Base-by-base conservation (phyloP, 2,329 filamentous ascomycete species). In the Fusarium begoniae region DNA sequence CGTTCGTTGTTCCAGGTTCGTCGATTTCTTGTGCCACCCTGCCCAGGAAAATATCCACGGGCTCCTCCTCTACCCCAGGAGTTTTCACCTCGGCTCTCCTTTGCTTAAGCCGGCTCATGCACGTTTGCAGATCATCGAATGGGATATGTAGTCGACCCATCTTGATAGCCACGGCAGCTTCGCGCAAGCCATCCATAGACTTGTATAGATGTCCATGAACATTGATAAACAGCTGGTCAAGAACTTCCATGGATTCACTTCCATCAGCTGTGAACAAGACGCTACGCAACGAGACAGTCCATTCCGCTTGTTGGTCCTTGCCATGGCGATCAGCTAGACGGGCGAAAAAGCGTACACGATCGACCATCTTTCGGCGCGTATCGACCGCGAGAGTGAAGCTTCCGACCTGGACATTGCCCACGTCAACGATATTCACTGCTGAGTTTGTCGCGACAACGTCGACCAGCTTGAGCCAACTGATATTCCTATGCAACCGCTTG, bases 141-240 rank as follows among this genome's bases (percentile, higher is more conserved):
- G 96, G 96, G 24, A 99, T 87, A 80, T 97, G 95, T 20, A 99
- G 87, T 62, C 96, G 91, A 22, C 97, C 96, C 43, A 98, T 87
- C 82, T 99, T 99, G 73, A 98, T 85, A 2, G 95, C 92, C 69
- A 99, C 91, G 3, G 95, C 94, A 1, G 95, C 93, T 84, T 99
- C 96, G 67, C 94, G 91, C 38, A 99, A 87, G 2, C 96, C 96
- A 73, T 98, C 94, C 50, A 94, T 85, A 43, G 95, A 91, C 73
- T 94, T 92, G 82, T 97, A 94, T 35, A 99, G 85, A 69, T 97
- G 91, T 11, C 97, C 96, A 81, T 99, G 95, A 53, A 99, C 89
- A 77, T 98, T 98, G 68, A 98, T 85, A 8, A 93, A 93, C 68
- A 94, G 91, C 79, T 95, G 93, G 81, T 99, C 97, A 74, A 99